Evolutionary conservation across 495 filamentous ascomycete species (phyloP), one percentile per base, ranked within the genome.

Genomic region (Cenococcum geophilum): DNA sequence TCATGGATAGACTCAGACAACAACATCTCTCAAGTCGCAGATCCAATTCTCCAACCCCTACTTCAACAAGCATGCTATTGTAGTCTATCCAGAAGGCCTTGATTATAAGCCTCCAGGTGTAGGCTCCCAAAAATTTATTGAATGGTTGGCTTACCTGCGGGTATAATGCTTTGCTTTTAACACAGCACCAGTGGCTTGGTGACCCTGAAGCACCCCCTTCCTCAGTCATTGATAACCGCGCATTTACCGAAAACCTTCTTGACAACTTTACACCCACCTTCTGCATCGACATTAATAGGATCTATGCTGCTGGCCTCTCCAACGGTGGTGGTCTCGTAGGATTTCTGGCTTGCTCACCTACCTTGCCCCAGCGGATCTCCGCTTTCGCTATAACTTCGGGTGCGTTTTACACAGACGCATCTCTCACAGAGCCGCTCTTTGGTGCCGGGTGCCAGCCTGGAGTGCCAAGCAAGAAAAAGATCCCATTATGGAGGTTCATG

Each of bases 321-420:
- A 61, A 65, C 32, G 49, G 57, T 18, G 57, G 57, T 1, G 62
- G 61, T 32, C 54, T 63, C 18, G 35, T 50, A 34, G 55, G 55
- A 20, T 34, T 59, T 9, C 43, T 63, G 5, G 55, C 61, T 16
- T 58, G 61, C 55, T 58, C 25, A 37, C 55, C 56, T 16, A 5
- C 1, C 16, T 9, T 51, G 32, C 37, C 23, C 36, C 53, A 16
- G 14, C 20, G 49, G 12, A 42, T 64, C 47, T 47, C 61, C 5
- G 61, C 56, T 4, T 64, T 59, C 35, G 21, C 61, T 2, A 43
- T 32, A 5, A 18, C 25, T 18, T 52, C 55, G 1, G 61, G 52
- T 21, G 61, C 56, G 10, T 45, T 21, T 23, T 64, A 64, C 48
- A 64, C 47, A 4, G 37, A 23, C 11, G 14, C n/a, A 20, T 45